Evolutionary conservation across 345 rosid species (phyloP), one percentile per base, ranked within the genome.

Genomic region (Lumnitzera littorea): DNA sequence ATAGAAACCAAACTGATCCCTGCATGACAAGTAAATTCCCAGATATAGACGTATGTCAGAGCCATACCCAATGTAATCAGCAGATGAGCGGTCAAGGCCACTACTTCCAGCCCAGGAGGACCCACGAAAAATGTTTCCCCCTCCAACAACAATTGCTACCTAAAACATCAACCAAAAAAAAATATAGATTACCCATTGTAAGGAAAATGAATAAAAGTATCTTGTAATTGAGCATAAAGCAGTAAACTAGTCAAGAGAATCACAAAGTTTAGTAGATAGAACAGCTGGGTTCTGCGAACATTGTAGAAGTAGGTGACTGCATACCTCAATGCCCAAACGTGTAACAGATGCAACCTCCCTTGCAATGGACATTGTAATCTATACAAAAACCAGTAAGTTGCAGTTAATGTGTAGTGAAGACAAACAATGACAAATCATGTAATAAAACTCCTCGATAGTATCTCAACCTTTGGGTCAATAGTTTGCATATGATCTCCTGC

Each of bases 101-200:
- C 95, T 87, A 70, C 88, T 68, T 64, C 97, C 98, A 57, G 95
- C 96, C 95, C 95, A 86, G 41, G 92, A 81, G 55, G 97, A 69
- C 65, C 97, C 96, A 25, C 95, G 95, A 63, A 94, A 94, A 66
- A 94, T 94, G 68, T 94, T 90, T 51, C 96, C 96, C 48, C 99
- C 99, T 23, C 97, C 97, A 67, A 87, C 98, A 55, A 90, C 99
- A 72, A 90, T 79, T 15, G 97, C 99, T 55, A 94, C 99, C 99
- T 88, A 77, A 53, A 55, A 58, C 24, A 48, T 62, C 57, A 13
- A 13, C 62, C 16, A 29, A 52, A 13, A 60, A 61, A 51, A 65
- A 51, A 53, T 27, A 65, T 58, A n/a, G 29, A 20, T 23, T 1
- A 29, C 36, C 36, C 36, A 14, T 41, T 4, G 46, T 13, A 11